A percentile compares a stretch with the other conserved stretches of the same genome.
Evolutionary conservation across 1,284 basidiomycete genomes (phyloP).

Genomic region (Tylopilus sp.): DNA sequence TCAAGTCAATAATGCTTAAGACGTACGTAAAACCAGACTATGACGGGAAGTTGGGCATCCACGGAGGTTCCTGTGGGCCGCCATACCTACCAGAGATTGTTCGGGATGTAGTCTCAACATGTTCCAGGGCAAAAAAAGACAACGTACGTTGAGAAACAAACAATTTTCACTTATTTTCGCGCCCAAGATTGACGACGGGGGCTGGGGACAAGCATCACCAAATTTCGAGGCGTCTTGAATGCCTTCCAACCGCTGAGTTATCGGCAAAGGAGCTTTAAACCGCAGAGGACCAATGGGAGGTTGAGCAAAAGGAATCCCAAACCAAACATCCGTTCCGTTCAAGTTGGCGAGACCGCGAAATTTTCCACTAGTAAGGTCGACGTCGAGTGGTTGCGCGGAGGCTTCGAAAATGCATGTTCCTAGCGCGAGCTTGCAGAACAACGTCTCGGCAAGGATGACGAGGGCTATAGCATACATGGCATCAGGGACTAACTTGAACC

Average conservation of each 20-base stretch:
- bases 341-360: slow-evolving; percentile 56
- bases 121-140: neutral
- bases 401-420: slow-evolving; percentile 10
- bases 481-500: no score
- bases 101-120: neutral
- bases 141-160: slow-evolving; percentile 42
- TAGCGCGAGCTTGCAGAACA: neutral
- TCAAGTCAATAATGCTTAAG: neutral
- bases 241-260: slow-evolving; percentile 45
- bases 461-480: neutral
- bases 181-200: slow-evolving; percentile 50
- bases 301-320: slow-evolving; percentile 76
- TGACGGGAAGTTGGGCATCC: slow-evolving; percentile 23
- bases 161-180: slow-evolving; percentile 67
- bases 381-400: slow-evolving; percentile 17
- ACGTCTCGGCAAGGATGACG: neutral
- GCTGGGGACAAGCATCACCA: slow-evolving; percentile 70
- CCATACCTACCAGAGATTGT: slow-evolving; percentile 27
- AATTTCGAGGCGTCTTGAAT: slow-evolving; percentile 61
- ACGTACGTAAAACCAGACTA: slow-evolving; percentile 37
- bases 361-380: slow-evolving; percentile 51
- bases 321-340: slow-evolving; percentile 61
- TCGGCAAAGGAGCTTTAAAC: slow-evolving; percentile 69
- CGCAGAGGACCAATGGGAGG: slow-evolving; percentile 66
- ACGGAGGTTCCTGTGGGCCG: slow-evolving; percentile 20